Conservation (phyloP, 805 yeast genomes). For the Starmerella vitae region DNA sequence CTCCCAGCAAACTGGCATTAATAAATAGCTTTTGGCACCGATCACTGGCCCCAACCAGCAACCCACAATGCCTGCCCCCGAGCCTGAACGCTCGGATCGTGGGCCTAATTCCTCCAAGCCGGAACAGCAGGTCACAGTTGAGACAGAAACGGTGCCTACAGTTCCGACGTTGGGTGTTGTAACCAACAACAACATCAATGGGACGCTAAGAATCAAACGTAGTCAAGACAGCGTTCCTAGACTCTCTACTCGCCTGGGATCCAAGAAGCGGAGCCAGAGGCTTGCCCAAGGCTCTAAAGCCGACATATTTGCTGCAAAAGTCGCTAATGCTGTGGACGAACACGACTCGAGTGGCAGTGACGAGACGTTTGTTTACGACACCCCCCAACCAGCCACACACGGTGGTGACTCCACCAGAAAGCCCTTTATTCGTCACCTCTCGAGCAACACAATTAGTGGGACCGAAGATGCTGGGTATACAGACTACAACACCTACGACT, state of each 20-base stretch:
- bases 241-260: conserved; percentile 14
- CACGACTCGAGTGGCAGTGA: conserved; percentile 62
- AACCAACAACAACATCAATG: conserved; percentile 6
- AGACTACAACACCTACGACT: not conserved
- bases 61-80: no score
- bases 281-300: conserved; percentile 51
- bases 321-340: conserved; percentile 89
- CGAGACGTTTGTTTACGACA: conserved; percentile 93
- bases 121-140: conserved; percentile 32
- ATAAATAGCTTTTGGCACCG: no score
- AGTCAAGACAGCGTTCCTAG: conserved; percentile 24
- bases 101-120: no score
- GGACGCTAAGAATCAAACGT: conserved; percentile 20
- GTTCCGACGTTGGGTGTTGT: conserved; percentile 29
- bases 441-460: not conserved
- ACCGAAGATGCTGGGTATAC: not conserved
- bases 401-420: conserved; percentile 14
- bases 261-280: conserved; percentile 32
- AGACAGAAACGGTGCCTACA: conserved; percentile 49
- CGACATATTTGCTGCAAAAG: conserved; percentile 85
- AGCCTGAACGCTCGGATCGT: no score
- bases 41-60: no score
- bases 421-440: conserved; percentile 13
- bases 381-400: conserved; percentile 22
- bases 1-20: no score